These are phyloP conservation scores for Nothomitra cinnamomea DNA, from an alignment of 2,329 filamentous ascomycete genomes.

Conservation along the genomic window DNA sequence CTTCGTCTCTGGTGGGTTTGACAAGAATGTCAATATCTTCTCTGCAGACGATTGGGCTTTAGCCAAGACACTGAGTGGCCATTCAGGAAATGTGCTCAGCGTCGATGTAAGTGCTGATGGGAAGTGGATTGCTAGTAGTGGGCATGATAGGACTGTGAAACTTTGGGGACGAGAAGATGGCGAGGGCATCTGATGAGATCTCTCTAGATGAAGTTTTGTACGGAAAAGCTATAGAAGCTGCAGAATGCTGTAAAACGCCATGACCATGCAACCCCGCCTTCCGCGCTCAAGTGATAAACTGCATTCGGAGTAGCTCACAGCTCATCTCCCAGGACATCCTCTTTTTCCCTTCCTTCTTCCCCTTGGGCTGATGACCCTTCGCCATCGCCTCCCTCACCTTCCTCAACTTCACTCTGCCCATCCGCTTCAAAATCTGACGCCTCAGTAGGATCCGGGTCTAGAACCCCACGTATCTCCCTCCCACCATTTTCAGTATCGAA, in stretches of 20 bases:
- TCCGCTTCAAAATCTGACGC: slow-evolving; percentile 41
- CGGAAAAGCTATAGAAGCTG: background rate
- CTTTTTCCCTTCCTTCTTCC: slow-evolving; percentile 8
- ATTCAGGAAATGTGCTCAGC: slow-evolving; percentile 82
- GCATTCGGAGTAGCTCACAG: background rate
- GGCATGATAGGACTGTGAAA: slow-evolving; percentile 89
- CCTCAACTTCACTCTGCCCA: slow-evolving; percentile 19
- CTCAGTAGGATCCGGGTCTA: background rate
- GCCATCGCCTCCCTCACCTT: slow-evolving; percentile 9
- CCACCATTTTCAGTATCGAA: slow-evolving; percentile 48
- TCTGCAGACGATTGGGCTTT: slow-evolving; percentile 92
- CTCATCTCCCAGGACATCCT: slow-evolving; percentile 7
- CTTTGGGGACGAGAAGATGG: slow-evolving; percentile 80
- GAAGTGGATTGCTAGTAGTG: slow-evolving; percentile 85
- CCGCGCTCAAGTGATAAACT: too few species aligned
- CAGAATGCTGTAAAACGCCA: background rate
- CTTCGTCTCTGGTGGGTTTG: slow-evolving; percentile 79
- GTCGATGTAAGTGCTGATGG: slow-evolving; percentile 76
- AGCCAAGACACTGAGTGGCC: slow-evolving; percentile 72
- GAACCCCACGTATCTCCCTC: slow-evolving; percentile 49
- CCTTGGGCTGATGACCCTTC: slow-evolving; percentile 12
- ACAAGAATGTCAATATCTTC: slow-evolving; percentile 89
- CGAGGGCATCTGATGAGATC: slow-evolving; percentile 22
- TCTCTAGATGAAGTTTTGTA: background rate
- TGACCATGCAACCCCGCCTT: background rate